Evolutionary conservation across 2,329 filamentous ascomycete species (phyloP).

Genomic region (Diaporthe destruens): DNA sequence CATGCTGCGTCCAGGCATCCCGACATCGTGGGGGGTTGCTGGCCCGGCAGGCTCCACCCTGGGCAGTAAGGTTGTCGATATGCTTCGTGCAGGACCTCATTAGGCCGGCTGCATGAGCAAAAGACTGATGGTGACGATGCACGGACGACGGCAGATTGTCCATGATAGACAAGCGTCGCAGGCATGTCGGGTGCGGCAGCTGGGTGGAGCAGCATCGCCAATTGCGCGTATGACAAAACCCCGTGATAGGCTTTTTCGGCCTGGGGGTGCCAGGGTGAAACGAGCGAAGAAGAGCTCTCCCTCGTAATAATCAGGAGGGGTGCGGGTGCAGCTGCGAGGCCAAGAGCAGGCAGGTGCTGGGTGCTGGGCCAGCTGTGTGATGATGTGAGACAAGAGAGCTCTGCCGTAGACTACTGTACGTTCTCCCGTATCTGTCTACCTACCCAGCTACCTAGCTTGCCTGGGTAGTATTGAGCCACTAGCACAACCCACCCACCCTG

Average conservation of each 20-base stretch:
- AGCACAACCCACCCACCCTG: slow-evolving; percentile 2
- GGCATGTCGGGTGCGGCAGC: slow-evolving; percentile 20
- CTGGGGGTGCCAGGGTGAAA: slow-evolving; percentile 14
- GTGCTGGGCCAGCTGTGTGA: slow-evolving; percentile 33
- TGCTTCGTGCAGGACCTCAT: slow-evolving; percentile 18
- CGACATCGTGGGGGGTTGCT: slow-evolving; percentile 30
- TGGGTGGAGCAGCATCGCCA: slow-evolving; percentile 33
- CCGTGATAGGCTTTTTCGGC: slow-evolving; percentile 31
- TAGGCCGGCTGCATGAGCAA: slow-evolving; percentile 24
- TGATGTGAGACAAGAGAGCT: slow-evolving; percentile 40
- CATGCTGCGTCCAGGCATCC: slow-evolving; percentile 22
- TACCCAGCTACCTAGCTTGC: too few relatives aligned
- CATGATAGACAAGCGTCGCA: slow-evolving; percentile 1
- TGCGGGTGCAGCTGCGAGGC: too few relatives aligned
- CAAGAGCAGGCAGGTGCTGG: background rate
- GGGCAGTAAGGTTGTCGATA: background rate
- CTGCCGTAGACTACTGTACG: background rate
- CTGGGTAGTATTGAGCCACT: background rate
- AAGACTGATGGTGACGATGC: slow-evolving; percentile 18
- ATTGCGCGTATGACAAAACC: slow-evolving; percentile 42
- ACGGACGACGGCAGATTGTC: slow-evolving; percentile 24
- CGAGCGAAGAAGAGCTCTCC: background rate
- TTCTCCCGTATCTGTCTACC: too few relatives aligned
- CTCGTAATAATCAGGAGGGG: too few relatives aligned
- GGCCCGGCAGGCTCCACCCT: slow-evolving; percentile 33